These are phyloP conservation scores for Vaccinium myrtillus DNA, from an alignment of 148 eudicot genomes.

Conservation along the genomic window DNA sequence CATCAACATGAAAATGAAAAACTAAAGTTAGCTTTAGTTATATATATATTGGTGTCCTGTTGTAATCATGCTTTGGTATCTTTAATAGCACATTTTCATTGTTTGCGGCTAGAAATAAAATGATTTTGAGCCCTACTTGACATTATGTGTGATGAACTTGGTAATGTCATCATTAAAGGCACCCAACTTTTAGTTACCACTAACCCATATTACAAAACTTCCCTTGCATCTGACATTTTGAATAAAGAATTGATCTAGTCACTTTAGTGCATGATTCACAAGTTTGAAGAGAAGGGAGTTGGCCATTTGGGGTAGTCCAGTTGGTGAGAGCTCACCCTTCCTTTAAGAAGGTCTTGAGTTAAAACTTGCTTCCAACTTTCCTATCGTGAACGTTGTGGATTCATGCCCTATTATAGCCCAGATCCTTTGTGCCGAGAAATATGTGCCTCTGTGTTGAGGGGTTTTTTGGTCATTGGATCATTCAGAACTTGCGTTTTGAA, in stretches of 20 bases:
- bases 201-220: background rate
- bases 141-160: background rate
- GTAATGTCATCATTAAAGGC: background rate
- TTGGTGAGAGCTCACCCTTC: background rate
- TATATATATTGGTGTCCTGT: background rate
- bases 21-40: background rate
- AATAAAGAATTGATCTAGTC: background rate
- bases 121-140: background rate
- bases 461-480: no score
- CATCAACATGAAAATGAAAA: background rate
- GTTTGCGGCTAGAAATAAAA: background rate
- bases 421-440: no score
- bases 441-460: no score
- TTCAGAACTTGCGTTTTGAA: no score
- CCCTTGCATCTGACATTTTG: background rate
- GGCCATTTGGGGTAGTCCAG: background rate
- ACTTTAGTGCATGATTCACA: background rate
- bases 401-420: background rate
- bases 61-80: background rate
- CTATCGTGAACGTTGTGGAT: background rate
- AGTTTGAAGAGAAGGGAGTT: background rate
- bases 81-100: background rate
- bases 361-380: no score
- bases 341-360: no score
- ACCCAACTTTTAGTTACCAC: background rate